Percentiles rank a stretch among this genome's conserved stretches.
phyloP scores from a whole-genome alignment of 371 early-diverging fungal species.

The Circinella minor region DNA sequence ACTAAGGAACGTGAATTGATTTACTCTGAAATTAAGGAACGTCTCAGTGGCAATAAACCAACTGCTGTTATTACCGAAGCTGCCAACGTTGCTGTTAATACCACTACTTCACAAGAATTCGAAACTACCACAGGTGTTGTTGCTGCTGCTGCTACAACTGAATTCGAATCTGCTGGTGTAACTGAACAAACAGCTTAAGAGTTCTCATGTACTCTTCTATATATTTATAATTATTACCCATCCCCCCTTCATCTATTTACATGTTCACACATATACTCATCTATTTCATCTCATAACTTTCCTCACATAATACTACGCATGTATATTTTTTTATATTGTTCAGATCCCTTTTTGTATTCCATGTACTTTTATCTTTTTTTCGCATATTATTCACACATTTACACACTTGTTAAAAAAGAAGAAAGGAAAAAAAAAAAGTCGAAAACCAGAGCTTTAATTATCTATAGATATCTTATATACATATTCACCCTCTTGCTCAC shows the following conservation, averaged over 20 bases:
- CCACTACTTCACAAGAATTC: not conserved
- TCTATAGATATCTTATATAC: no score
- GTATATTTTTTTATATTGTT: not conserved
- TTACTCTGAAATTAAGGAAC: conserved; percentile 54
- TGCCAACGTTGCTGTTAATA: not conserved
- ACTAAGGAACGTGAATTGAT: conserved; percentile 51
- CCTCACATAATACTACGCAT: not conserved
- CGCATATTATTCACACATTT: not conserved
- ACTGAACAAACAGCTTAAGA: conserved; percentile 1
- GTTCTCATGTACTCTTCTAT: no score
- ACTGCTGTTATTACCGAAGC: not conserved
- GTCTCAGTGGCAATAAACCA: conserved; percentile 1
- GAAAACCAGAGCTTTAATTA: no score
- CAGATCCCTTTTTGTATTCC: not conserved
- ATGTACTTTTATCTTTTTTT: conserved; percentile 1
- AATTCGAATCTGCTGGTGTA: not conserved
- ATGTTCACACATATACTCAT: not conserved
- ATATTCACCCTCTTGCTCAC: no score
- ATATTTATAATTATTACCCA: not conserved
- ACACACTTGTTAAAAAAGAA: not conserved
- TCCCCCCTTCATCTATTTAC: not conserved
- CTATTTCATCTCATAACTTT: not conserved
- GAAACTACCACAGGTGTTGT: not conserved
- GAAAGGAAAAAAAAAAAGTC: no score
- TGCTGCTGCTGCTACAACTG: not conserved